Evolutionary conservation across 768 basidiomycete species (phyloP).

Genomic region (Astraeus odoratus): DNA sequence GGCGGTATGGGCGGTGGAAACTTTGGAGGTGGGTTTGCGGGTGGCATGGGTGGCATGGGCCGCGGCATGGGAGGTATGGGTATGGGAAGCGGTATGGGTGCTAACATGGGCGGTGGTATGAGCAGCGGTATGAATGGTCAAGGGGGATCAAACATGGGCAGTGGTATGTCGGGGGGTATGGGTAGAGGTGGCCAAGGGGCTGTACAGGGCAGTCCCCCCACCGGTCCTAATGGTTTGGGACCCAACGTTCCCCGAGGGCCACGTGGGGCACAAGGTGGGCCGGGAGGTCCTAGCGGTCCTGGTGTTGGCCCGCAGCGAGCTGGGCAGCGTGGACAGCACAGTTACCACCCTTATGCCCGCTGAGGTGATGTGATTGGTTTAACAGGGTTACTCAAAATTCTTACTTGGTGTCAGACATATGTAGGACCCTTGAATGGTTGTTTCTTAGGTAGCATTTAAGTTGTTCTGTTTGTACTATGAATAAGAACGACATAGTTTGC

Average conservation of each 20-base stretch:
- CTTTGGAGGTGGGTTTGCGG: slow-evolving; percentile 31
- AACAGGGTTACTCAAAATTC: slow-evolving; percentile 12
- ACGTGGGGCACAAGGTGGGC: slow-evolving; percentile 49
- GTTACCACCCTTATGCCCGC: slow-evolving; percentile 81
- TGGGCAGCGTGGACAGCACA: slow-evolving; percentile 66
- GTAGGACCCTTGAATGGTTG: neutral
- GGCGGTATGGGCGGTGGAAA: slow-evolving; percentile 24
- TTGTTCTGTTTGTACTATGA: too few species aligned
- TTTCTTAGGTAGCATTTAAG: neutral
- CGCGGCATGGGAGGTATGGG: slow-evolving; percentile 34
- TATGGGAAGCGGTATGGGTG: slow-evolving; percentile 26
- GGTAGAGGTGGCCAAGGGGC: slow-evolving; percentile 35
- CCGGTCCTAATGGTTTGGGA: slow-evolving; percentile 37
- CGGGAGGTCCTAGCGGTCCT: slow-evolving; percentile 42
- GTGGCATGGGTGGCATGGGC: slow-evolving; percentile 32
- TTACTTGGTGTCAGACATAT: too few species aligned
- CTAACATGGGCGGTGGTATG: slow-evolving; percentile 28
- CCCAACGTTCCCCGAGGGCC: slow-evolving; percentile 63
- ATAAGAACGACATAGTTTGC: too few species aligned
- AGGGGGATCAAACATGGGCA: slow-evolving; percentile 16
- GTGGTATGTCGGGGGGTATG: slow-evolving; percentile 36
- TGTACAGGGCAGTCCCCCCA: slow-evolving; percentile 31
- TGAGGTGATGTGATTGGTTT: slow-evolving; percentile 29
- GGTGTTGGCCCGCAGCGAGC: slow-evolving; percentile 69
- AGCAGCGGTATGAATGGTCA: too few species aligned